Base-by-base conservation (phyloP, 2,329 filamentous ascomycete genomes). In the Periconia macrospinosa region DNA sequence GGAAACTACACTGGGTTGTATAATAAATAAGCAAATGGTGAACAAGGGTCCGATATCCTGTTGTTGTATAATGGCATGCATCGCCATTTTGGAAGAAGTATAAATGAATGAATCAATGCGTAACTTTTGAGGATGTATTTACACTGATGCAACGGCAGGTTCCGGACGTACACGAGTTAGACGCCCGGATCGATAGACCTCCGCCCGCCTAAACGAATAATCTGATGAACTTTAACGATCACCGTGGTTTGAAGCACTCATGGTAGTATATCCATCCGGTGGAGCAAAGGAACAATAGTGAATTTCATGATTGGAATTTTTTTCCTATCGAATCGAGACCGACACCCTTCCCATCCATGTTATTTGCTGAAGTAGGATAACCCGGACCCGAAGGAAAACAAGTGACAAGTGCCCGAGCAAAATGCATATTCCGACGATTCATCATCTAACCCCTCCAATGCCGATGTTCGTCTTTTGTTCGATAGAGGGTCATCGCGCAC, bases 401-500 rank as follows among this genome's bases (percentile, higher is more conserved):
- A 54, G 52, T 56, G 56, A 27, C 52, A 53, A 55, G 13, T 23
- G 14, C n/a, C 18, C 23, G 23, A 23, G 56, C 47, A 46, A 45
- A 42, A 49, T 47, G 51, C 50, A 45, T 23, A 41, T 33, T 48
- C 50, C 41, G 54, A 37, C 50, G 42, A 20, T 44, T 42, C 43
- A 40, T 35, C 35, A 44, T 30, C 45, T 30, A 18, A 15, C 54
- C 41, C 44, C 45, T 41, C 35, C 43, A 49, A 46, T 45, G 50
- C 41, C 47, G 40, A 45, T 47, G 33, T 56, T 43, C 48, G 43
- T 37, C 46, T 37, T 23, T 43, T 46, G 40, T 62, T n/a, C 60
- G 62, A 66, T 59, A 61, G 58, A 61, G 62, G 60, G 58, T 70
- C 66, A 62, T 68, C 60, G 62, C 56, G 57, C 61, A 8, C 23